A percentile compares a stretch with the other conserved stretches of the same genome.
Conservation (phyloP, 1,284 basidiomycete species). For the Limonomyces culmigenus region DNA sequence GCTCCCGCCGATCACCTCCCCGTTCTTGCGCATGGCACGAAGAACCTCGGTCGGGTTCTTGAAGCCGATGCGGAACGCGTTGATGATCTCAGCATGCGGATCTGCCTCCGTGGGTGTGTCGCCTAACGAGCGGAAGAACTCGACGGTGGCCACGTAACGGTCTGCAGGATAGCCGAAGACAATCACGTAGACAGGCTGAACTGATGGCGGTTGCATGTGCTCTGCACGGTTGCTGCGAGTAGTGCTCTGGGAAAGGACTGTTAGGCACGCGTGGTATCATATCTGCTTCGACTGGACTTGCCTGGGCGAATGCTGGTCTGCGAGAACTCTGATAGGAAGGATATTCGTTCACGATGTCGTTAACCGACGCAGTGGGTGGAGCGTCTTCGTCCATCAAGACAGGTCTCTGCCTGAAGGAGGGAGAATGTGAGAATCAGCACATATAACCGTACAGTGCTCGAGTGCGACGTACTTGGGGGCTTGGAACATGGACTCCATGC, state of each 20-base stretch:
- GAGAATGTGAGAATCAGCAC: constrained; percentile 2
- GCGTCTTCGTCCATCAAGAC: constrained; percentile 53
- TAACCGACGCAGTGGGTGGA: constrained; percentile 50
- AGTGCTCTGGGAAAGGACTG: constrained; percentile 3
- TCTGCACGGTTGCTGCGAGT: background rate
- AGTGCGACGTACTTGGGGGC: constrained; percentile 30
- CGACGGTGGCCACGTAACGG: constrained; percentile 47
- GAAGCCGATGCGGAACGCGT: constrained; percentile 62
- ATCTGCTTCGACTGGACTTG: no score
- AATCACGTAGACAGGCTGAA: constrained; percentile 35
- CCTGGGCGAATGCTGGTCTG: background rate
- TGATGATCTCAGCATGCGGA: constrained; percentile 39
- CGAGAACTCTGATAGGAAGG: constrained; percentile 18
- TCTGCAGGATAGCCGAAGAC: constrained; percentile 66
- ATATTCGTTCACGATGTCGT: constrained; percentile 50
- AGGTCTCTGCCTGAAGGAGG: constrained; percentile 31
- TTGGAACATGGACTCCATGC: constrained; percentile 68
- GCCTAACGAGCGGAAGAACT: constrained; percentile 55
- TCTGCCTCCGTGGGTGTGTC: constrained; percentile 50
- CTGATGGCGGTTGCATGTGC: constrained; percentile 10
- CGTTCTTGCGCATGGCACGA: constrained; percentile 61
- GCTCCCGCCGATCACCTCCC: constrained; percentile 51
- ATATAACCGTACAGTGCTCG: no score
- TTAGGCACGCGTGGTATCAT: no score
- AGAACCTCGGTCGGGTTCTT: constrained; percentile 50